Conservation (phyloP, 1,284 basidiomycete genomes). For the Austroboletus rostrupii region DNA sequence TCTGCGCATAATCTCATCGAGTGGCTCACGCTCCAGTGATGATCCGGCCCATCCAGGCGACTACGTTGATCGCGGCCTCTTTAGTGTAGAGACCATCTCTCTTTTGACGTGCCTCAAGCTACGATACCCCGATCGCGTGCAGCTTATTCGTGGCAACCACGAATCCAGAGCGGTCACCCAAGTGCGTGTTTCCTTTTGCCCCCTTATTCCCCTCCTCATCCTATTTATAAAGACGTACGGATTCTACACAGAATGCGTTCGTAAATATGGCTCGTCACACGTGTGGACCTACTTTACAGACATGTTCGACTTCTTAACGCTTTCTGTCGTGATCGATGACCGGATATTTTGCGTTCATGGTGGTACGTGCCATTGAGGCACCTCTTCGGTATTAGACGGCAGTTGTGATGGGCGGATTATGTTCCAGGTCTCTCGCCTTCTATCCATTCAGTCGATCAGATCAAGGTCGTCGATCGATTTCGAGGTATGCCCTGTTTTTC, state of each 20-base stretch:
- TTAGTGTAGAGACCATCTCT: constrained; percentile 98
- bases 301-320: constrained; percentile 99
- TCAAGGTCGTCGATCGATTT: constrained; percentile 98
- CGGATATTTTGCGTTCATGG: constrained; percentile 99
- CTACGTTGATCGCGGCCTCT: constrained; percentile 96
- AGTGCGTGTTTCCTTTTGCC: constrained; percentile 42
- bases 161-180: constrained; percentile 98
- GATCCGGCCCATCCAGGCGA: constrained; percentile 61
- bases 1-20: accelerated
- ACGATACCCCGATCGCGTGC: constrained; percentile 94
- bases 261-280: constrained; percentile 94
- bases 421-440: constrained; percentile 85
- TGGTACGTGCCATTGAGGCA: constrained; percentile 45
- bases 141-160: constrained; percentile 97
- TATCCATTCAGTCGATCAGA: constrained; percentile 98
- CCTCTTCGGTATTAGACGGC: constrained; percentile 4
- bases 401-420: constrained; percentile 3
- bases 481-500: constrained; percentile 49
- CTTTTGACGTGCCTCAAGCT: constrained; percentile 95
- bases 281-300: constrained; percentile 99
- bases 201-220: constrained; percentile 17
- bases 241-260: constrained; percentile 97
- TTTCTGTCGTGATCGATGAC: constrained; percentile 98
- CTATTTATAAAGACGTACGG: constrained; percentile 80
- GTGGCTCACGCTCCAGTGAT: constrained; percentile 5